These are phyloP conservation scores for Fusarium pseudocircinatum DNA, from an alignment of 2,329 filamentous ascomycete genomes.

Conservation along the genomic window DNA sequence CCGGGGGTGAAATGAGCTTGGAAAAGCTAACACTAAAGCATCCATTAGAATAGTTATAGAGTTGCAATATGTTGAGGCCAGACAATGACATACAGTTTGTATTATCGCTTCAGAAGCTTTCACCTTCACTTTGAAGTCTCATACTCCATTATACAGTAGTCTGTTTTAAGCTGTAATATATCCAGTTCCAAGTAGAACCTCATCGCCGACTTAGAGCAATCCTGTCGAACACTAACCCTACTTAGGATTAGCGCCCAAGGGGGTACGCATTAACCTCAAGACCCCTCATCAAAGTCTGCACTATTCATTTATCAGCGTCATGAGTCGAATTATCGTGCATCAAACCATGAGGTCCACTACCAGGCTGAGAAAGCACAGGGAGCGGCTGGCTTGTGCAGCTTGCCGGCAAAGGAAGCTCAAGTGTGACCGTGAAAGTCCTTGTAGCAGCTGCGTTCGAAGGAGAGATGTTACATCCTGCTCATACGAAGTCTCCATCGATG, in stretches of 20 bases:
- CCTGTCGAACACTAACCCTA: accelerated
- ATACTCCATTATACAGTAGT: accelerated
- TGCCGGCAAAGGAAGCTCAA: not conserved
- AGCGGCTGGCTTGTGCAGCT: not conserved
- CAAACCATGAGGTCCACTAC: not conserved
- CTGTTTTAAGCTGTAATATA: too few species aligned
- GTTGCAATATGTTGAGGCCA: too few species aligned
- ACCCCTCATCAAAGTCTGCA: not conserved
- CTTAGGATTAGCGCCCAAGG: accelerated
- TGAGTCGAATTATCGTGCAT: not conserved
- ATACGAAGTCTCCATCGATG: not conserved
- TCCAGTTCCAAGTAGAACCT: accelerated
- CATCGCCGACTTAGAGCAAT: accelerated
- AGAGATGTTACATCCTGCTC: not conserved
- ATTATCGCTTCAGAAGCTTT: too few species aligned
- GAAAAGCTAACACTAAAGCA: not conserved
- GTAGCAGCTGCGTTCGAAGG: not conserved
- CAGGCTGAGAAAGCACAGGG: not conserved
- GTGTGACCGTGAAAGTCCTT: not conserved
- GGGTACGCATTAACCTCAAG: not conserved
- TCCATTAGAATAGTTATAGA: not conserved
- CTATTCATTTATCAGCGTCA: not conserved
- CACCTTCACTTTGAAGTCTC: too few species aligned
- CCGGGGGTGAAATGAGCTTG: not conserved
- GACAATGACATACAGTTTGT: too few species aligned